Base-by-base conservation (phyloP, 768 basidiomycete genomes). In the Amanita rubescens region DNA sequence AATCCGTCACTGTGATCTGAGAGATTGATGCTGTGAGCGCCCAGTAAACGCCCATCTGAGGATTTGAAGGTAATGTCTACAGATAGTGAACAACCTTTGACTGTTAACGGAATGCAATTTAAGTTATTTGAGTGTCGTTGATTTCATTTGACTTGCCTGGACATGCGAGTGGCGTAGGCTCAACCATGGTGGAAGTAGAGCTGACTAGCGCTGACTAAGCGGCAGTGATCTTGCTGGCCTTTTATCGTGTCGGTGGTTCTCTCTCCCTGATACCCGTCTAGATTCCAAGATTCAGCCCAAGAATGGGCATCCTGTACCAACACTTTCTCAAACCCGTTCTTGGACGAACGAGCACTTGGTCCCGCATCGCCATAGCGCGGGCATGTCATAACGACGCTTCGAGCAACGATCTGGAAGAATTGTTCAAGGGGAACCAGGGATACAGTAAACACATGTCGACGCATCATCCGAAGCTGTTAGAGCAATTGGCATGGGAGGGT, bases 21-120 rank as follows among this genome's bases (percentile, higher is more conserved):
- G 42, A 47, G 53, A 32, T 54, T 54, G 8, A 27, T 17, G 19
- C 55, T 43, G 32, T 58, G 59, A 2, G 57, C 46, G 8, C 45
- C 45, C 19, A 58, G 57, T 19, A 37, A 17, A 3, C 47, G 19
- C 5, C 54, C 57, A 39, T 57, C 55, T 5, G 17, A 54, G 17
- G 45, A 46, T 19, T 47, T 38, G 1, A 54, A 35, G 8, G 47
- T 17, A 27, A 54, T 20, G 34, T 54, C 53, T 8, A 22, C 11
- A 4, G 32, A 6, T 12, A 48, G 17, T 1, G 34, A 6, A 35
- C 47, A 48, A 7, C 2, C n/a, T 8, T 22, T n/a, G 44, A 45
- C 44, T 45, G 15, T 45, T 8, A 45, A 15, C 24, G 3, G 22
- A 5, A 15, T 2, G 25, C 15, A 25, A 17, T 27, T 1, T n/a